Conservation (phyloP, 1,284 basidiomycete species). For the Hymenochaete sp. region DNA sequence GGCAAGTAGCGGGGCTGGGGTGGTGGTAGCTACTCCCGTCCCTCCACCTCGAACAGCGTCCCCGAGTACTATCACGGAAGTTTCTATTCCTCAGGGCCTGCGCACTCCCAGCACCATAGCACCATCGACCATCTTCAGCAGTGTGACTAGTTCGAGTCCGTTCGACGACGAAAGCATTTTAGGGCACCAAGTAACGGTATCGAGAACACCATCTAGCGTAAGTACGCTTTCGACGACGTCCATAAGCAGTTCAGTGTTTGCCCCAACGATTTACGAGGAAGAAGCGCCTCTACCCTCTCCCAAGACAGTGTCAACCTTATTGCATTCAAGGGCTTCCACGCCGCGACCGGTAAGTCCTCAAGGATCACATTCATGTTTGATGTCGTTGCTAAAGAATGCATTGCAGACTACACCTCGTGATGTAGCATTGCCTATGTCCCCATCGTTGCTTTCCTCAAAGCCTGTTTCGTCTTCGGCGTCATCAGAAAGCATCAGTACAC, state of each 20-base stretch:
- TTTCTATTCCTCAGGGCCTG: neutral
- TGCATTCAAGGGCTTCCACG: constrained; percentile 31
- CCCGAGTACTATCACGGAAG: constrained; percentile 18
- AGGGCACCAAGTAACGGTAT: constrained; percentile 22
- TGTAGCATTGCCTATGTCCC: constrained; percentile 13
- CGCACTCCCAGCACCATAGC: neutral
- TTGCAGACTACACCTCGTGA: constrained; percentile 26
- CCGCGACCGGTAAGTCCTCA: constrained; percentile 30
- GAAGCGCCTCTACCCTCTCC: constrained; percentile 19
- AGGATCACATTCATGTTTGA: constrained; percentile 10
- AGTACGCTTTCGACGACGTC: constrained; percentile 34
- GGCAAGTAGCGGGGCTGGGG: constrained; percentile 2
- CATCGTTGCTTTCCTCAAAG: constrained; percentile 31
- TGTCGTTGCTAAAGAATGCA: constrained; percentile 10
- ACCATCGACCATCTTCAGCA: constrained; percentile 3
- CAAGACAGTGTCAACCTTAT: constrained; percentile 48
- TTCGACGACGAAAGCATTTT: constrained; percentile 11
- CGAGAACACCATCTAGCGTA: constrained; percentile 34
- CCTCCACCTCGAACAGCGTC: constrained; percentile 2
- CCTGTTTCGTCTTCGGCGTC: constrained; percentile 37
- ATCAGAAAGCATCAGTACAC: constrained; percentile 55
- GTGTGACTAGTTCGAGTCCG: constrained; percentile 11
- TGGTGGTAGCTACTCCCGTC: neutral
- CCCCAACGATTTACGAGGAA: constrained; percentile 29
- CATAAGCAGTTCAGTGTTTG: constrained; percentile 29